phyloP scores from a whole-genome alignment of 2,329 filamentous ascomycete species.

The Apiospora koreana region DNA sequence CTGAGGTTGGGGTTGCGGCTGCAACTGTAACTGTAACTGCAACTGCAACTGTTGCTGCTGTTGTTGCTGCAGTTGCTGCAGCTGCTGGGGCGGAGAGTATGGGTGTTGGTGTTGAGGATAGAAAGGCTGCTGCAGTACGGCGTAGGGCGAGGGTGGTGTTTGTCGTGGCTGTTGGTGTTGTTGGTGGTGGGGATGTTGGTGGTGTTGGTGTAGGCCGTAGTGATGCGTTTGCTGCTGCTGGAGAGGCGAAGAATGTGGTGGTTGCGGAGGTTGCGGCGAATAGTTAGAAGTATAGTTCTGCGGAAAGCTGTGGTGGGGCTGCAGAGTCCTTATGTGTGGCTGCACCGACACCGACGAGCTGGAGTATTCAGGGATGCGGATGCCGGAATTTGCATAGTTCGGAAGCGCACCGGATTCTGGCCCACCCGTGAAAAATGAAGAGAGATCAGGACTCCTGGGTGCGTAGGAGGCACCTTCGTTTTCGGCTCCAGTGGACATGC shows the following conservation, averaged over 20 bases:
- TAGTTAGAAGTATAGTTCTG: no score
- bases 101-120: neutral
- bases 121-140: neutral
- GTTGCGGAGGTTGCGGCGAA: neutral
- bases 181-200: constrained; percentile 20
- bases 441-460: constrained; percentile 61
- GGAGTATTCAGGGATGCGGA: constrained; percentile 8
- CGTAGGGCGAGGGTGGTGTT: neutral
- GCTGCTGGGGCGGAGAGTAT: neutral
- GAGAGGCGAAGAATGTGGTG: neutral
- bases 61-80: neutral
- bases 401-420: neutral
- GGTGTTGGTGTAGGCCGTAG: constrained; percentile 23
- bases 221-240: constrained; percentile 11
- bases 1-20: constrained; percentile 13
- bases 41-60: neutral
- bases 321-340: constrained; percentile 28
- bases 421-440: constrained; percentile 48
- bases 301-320: constrained; percentile 30
- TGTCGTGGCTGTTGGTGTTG: neutral
- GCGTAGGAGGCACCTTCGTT: constrained; percentile 48
- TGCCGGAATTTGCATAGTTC: constrained; percentile 9
- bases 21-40: constrained; percentile 4
- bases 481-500: constrained; percentile 42
- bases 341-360: constrained; percentile 11